Evolutionary conservation across 2,329 filamentous ascomycete species (phyloP).

Genomic region (Apiospora arundinis): DNA sequence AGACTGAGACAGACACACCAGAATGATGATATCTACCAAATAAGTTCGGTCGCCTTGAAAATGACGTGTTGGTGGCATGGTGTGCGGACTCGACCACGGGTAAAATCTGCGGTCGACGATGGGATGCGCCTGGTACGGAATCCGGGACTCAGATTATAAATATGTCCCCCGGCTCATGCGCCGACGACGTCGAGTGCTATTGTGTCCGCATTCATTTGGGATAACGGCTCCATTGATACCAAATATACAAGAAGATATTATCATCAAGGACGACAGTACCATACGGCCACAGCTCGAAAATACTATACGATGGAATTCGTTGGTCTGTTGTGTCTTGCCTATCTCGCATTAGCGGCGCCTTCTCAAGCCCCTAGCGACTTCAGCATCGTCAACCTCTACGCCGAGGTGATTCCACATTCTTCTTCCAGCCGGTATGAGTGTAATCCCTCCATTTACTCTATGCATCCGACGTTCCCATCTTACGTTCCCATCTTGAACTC

Average conservation of each 20-base stretch:
- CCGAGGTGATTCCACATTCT: not conserved
- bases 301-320: too few relatives aligned
- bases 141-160: not conserved
- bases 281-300: too few relatives aligned
- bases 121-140: too few relatives aligned
- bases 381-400: not conserved
- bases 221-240: rapidly evolving
- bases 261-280: too few relatives aligned
- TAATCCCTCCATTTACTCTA: too few relatives aligned
- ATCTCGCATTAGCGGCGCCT: not conserved
- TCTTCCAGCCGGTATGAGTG: not conserved
- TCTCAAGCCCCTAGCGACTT: not conserved
- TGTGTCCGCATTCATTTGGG: too few relatives aligned
- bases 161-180: not conserved
- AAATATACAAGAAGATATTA: not conserved
- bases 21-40: not conserved
- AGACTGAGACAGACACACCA: not conserved
- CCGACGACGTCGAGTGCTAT: too few relatives aligned
- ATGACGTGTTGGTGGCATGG: not conserved
- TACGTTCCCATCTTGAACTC: too few relatives aligned
- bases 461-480: too few relatives aligned
- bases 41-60: not conserved
- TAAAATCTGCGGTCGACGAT: not conserved
- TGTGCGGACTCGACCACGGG: not conserved
- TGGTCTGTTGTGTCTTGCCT: not conserved